A percentile compares a stretch with the other conserved stretches of the same genome.
Conservation (phyloP, 2,329 filamentous ascomycete species). For the Sarocladium strictum region DNA sequence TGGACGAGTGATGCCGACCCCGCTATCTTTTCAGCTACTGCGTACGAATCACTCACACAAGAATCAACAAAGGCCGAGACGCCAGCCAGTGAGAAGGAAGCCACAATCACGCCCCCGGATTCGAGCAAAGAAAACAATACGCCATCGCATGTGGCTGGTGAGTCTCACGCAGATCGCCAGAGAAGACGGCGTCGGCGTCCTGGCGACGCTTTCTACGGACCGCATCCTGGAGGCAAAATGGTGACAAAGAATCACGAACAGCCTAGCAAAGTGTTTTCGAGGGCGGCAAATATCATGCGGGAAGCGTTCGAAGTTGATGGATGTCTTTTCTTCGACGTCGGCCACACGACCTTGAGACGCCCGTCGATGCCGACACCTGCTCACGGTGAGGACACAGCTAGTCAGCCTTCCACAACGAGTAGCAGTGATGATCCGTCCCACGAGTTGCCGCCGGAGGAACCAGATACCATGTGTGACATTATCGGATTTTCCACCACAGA, state of each 20-base stretch:
- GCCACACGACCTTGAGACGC: slow-evolving; percentile 19
- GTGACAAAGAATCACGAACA: slow-evolving; percentile 5
- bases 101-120: neutral
- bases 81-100: neutral
- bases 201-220: slow-evolving; percentile 2
- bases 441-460: slow-evolving; percentile 2
- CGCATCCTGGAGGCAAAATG: neutral
- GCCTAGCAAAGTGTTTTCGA: slow-evolving; percentile 28
- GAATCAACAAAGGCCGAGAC: neutral
- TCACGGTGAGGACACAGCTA: slow-evolving; percentile 16
- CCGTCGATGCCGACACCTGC: neutral
- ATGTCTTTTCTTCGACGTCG: slow-evolving; percentile 26
- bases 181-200: neutral
- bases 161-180: neutral
- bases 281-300: slow-evolving; percentile 36
- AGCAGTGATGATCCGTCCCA: slow-evolving; percentile 18
- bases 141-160: neutral
- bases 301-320: slow-evolving; percentile 35
- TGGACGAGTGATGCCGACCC: neutral
- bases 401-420: slow-evolving; percentile 13
- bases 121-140: neutral
- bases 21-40: neutral
- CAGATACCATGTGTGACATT: slow-evolving; percentile 21
- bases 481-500: slow-evolving; percentile 32
- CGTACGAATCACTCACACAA: neutral